Conservation (phyloP, 225 moss, liverwort and hornwort genomes). For the Rhytidiadelphus loreus region DNA sequence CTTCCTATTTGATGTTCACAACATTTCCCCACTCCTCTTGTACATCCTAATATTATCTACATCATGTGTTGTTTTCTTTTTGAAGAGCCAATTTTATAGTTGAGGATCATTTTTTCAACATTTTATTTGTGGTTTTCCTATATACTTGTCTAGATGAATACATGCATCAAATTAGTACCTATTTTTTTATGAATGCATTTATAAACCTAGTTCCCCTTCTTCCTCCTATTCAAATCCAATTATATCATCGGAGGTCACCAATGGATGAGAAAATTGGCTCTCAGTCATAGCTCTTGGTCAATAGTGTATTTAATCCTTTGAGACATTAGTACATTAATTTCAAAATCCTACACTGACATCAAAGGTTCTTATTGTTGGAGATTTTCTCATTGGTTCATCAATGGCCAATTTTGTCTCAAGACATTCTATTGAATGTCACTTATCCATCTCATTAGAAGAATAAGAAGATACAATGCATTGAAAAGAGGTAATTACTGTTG, state of each 20-base stretch:
- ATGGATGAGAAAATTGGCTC: not conserved
- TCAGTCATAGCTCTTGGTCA: fast-evolving
- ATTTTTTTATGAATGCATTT: not conserved
- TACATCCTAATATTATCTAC: not conserved
- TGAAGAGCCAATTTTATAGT: not conserved
- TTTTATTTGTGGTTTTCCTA: not conserved
- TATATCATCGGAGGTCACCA: not conserved
- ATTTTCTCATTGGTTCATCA: not conserved
- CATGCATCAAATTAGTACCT: not conserved
- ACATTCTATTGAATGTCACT: not conserved
- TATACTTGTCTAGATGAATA: not conserved
- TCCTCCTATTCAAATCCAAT: not conserved
- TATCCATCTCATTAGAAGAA: not conserved
- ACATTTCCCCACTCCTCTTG: fast-evolving
- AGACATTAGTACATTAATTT: too few relatives aligned
- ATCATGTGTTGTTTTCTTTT: not conserved
- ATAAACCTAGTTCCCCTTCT: too few relatives aligned
- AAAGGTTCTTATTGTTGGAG: too few relatives aligned
- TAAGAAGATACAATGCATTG: not conserved
- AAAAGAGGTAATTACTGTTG: too few relatives aligned
- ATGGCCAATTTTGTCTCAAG: fast-evolving
- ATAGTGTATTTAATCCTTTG: not conserved
- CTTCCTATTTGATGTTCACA: too few relatives aligned
- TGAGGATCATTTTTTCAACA: not conserved
- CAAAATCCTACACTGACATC: too few relatives aligned